These are phyloP conservation scores for Geranomyces variabilis DNA, from an alignment of 192 early-diverging fungal genomes.

Conservation along the genomic window DNA sequence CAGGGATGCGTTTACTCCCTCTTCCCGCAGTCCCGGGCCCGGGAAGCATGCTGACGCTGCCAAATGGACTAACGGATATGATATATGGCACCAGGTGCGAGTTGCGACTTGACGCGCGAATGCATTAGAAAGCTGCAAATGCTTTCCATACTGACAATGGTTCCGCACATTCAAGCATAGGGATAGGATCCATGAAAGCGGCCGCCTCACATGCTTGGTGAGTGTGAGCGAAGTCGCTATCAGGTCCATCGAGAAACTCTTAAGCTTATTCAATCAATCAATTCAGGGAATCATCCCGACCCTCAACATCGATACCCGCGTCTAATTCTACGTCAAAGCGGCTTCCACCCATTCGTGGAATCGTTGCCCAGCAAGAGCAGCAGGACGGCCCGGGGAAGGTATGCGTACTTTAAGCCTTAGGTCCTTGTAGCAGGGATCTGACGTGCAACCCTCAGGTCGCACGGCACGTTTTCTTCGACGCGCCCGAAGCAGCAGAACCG, in stretches of 20 bases:
- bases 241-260: neutral
- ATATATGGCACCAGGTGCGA: slow-evolving; percentile 45
- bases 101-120: neutral
- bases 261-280: neutral
- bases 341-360: slow-evolving; percentile 34
- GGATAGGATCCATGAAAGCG: slow-evolving; percentile 7
- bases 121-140: neutral
- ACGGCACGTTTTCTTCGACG: slow-evolving; percentile 36
- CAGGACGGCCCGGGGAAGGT: neutral
- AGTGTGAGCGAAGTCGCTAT: neutral
- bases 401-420: neutral
- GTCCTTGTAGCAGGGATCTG: neutral
- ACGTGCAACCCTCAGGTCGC: neutral
- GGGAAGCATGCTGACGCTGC: neutral
- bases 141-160: neutral
- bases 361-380: neutral
- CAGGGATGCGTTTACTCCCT: slow-evolving; percentile 39
- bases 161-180: slow-evolving; percentile 20
- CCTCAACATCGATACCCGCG: slow-evolving; percentile 24
- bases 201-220: slow-evolving; percentile 26
- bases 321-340: slow-evolving; percentile 17
- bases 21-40: slow-evolving; percentile 26
- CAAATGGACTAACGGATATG: slow-evolving; percentile 39
- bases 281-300: slow-evolving; percentile 32
- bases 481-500: slow-evolving; percentile 18